Evolutionary conservation across 345 rosid genomes (phyloP), one percentile per base, ranked within the genome.

Genomic region (Populus ilicifolia): DNA sequence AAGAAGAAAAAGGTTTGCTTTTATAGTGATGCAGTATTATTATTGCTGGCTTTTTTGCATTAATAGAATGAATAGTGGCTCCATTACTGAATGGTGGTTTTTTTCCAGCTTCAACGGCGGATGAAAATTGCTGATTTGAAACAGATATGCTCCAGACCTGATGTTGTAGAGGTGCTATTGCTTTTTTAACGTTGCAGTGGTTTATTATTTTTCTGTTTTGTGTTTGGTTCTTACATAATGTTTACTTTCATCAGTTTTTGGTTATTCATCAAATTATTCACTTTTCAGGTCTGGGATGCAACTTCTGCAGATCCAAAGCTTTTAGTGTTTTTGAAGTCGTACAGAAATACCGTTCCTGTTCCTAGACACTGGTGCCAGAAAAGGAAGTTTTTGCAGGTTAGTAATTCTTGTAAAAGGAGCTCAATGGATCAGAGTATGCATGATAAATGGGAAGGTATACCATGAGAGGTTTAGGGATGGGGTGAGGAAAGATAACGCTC

Each of bases 281-380:
- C n/a, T 61, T 82, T 78, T 72, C 80, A 96, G 99, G 97, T 96
- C 54, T 96, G 99, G 99, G 99, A 96, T 82, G 98, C 98, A n/a
- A 96, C 97, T 79, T 79, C 99, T 21, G 93, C 97, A 52, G 99
- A 96, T 77, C 98, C 99, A 4, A 96, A 94, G 89, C 78, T 96
- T 89, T 88, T 96, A 79, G 99, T 96, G 68, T 96, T 79, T 86
- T 75, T 96, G 86, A 96, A 96, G 83, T 89, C 99, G 6, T 96
- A 94, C 79, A 85, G 97, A 85, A 96, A 96, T 77, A 89, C 96
- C 71, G 99, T 96, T 77, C 98, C 98, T 39, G 99, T 96, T 50
- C 99, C 99, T 23, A 93, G 99, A 79, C 99, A 96, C 77, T 96
- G 99, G 99, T 92, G 92, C 78, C 99, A 96, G 88, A 96, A 96